Conservation (phyloP, 768 basidiomycete species). For the Tricholoma bakamatsutake region DNA sequence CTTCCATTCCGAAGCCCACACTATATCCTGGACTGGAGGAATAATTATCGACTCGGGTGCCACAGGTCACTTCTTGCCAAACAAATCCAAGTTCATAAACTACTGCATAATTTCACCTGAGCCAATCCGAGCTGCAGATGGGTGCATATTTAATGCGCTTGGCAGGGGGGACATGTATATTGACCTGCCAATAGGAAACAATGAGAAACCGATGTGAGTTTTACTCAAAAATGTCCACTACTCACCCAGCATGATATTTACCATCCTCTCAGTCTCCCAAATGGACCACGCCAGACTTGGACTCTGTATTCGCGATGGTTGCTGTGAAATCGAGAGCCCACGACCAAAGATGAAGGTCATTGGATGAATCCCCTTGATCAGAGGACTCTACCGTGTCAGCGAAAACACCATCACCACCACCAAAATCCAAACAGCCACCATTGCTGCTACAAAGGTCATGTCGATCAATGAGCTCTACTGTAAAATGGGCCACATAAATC, state of each 20-base stretch:
- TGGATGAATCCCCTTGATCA: slow-evolving; percentile 16
- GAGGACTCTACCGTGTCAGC: slow-evolving; percentile 21
- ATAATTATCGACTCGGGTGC: no score
- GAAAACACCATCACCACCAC: neutral
- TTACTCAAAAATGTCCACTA: slow-evolving; percentile 20
- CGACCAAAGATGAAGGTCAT: slow-evolving; percentile 4
- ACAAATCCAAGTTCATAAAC: no score
- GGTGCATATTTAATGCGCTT: slow-evolving; percentile 18
- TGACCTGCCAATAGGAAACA: slow-evolving; percentile 17
- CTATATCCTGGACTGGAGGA: no score
- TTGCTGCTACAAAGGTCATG: slow-evolving; percentile 8
- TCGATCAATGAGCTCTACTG: slow-evolving; percentile 26
- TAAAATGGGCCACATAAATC: slow-evolving; percentile 29
- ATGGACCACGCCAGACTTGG: slow-evolving; percentile 13
- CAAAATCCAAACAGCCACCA: slow-evolving; percentile 6
- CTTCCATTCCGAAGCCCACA: no score
- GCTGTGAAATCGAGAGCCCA: neutral
- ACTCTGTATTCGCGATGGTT: neutral
- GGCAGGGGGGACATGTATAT: slow-evolving; percentile 24
- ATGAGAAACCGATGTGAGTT: slow-evolving; percentile 12
- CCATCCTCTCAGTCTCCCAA: slow-evolving; percentile 21
- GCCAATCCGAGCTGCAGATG: slow-evolving; percentile 24
- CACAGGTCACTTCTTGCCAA: no score
- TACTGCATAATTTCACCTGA: neutral
- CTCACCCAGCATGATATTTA: slow-evolving; percentile 22